Base-by-base conservation (phyloP, 805 yeast species). In the Lipomyces oligophaga region DNA sequence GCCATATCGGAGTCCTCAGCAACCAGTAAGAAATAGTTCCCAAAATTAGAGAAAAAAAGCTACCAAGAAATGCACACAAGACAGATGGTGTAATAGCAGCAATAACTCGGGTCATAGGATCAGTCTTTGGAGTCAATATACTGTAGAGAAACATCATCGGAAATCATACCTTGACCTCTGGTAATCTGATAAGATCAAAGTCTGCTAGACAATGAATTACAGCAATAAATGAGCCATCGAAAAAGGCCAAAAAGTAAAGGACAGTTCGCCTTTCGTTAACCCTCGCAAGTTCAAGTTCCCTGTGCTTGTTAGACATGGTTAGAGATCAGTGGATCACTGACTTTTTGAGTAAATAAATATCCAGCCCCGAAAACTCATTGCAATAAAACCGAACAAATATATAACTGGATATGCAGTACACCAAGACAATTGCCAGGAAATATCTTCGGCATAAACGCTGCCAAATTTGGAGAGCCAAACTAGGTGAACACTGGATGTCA, bases 201-300 rank as follows among this genome's bases (percentile, higher is more conserved):
- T 47, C 52, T 19, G 20, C 20, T 22, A 44, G 20, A 25, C 57
- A 33, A 25, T 56, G 53, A 5, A 43, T 32, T 1, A 36, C 38
- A 15, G 55, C 32, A 32, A 45, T 52, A 6, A 43, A 15, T 3
- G 47, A 22, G 5, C 55, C 55, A 22, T 43, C 16, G 21, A 32
- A 38, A 3, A 50, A 10, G 10, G 53, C 38, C 13, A 52, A 28
- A 7, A 41, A 28, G 16, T 20, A 28, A 34, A 49, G 34, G 16
- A 46, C 55, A 8, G 49, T 16, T 20, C 46, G 27, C 26, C 36
- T 41, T 27, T 56, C 59, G 24, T 56, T 56, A 4, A 56, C 27
- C 25, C 43, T 47, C 10, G 46, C 32, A 6, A 45, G 35, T 19
- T 56, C 60, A 32, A 52, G 53, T 3, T 46, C 46, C 31, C 56